Conservation (phyloP, 345 rosid species). For the Hibiscus tridactylites region DNA sequence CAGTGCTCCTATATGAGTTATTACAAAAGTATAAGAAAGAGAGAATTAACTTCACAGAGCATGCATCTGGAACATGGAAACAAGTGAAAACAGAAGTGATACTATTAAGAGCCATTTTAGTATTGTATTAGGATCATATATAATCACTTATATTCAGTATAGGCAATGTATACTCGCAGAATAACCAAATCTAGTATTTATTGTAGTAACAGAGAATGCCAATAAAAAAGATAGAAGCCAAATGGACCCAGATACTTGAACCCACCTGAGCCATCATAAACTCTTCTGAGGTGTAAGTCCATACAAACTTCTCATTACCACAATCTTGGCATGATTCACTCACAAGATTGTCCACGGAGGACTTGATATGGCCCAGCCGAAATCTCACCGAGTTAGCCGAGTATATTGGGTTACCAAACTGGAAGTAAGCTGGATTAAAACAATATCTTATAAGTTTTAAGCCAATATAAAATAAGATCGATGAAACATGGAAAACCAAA, state of each 20-base stretch:
- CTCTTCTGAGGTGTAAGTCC: slow-evolving; percentile 81
- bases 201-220: background rate
- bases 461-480: background rate
- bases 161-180: background rate
- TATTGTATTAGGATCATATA: background rate
- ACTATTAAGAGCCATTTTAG: background rate
- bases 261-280: slow-evolving; percentile 87
- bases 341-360: slow-evolving; percentile 12
- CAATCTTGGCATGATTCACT: background rate
- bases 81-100: background rate
- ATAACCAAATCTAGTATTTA: background rate
- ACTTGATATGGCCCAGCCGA: slow-evolving; percentile 50
- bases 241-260: background rate
- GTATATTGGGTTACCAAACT: slow-evolving; percentile 62
- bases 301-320: slow-evolving; percentile 23
- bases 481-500: background rate
- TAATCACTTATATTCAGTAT: background rate
- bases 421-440: slow-evolving; percentile 62
- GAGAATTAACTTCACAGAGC: background rate
- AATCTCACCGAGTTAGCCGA: slow-evolving; percentile 69
- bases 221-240: background rate
- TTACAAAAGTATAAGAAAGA: background rate
- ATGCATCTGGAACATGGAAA: background rate
- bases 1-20: background rate
- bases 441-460: background rate